Evolutionary conservation across 164 flowering plant genomes (phyloP).

Genomic region (Stephania cephalantha): DNA sequence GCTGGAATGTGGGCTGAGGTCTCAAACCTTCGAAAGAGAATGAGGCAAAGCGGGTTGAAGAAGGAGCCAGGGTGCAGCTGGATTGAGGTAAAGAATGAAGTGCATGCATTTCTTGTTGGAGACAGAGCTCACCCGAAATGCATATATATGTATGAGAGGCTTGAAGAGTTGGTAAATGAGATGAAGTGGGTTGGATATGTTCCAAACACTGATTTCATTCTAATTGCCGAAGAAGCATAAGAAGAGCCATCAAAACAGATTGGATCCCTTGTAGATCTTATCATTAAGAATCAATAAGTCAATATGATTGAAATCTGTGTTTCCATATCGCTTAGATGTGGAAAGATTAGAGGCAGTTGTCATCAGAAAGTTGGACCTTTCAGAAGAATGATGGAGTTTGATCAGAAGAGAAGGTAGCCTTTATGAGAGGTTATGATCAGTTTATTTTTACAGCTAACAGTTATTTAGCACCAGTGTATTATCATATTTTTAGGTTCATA

Average conservation of each 20-base stretch:
- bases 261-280: background rate
- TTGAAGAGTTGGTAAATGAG: constrained; percentile 8
- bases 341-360: too few species aligned
- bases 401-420: too few species aligned
- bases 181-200: constrained; percentile 16
- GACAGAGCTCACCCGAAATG: constrained; percentile 10
- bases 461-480: too few species aligned
- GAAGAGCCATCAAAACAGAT: background rate
- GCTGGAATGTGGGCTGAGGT: constrained; percentile 17
- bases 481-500: too few species aligned
- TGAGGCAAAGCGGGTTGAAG: constrained; percentile 12
- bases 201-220: background rate
- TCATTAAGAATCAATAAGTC: too few species aligned
- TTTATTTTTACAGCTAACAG: too few species aligned
- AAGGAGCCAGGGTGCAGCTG: constrained; percentile 20
- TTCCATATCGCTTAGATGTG: too few species aligned
- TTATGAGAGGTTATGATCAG: too few species aligned
- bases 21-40: constrained; percentile 7
- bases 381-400: too few species aligned
- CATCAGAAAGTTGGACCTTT: too few species aligned
- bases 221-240: background rate
- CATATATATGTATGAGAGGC: constrained; percentile 9
- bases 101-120: constrained; percentile 15
- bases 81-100: constrained; percentile 15
- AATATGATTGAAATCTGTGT: too few species aligned